Percentiles rank a stretch among this genome's conserved stretches.
Evolutionary conservation across 192 early-diverging fungal species (phyloP).

Genomic region (Borealophlyctis nickersoniae): DNA sequence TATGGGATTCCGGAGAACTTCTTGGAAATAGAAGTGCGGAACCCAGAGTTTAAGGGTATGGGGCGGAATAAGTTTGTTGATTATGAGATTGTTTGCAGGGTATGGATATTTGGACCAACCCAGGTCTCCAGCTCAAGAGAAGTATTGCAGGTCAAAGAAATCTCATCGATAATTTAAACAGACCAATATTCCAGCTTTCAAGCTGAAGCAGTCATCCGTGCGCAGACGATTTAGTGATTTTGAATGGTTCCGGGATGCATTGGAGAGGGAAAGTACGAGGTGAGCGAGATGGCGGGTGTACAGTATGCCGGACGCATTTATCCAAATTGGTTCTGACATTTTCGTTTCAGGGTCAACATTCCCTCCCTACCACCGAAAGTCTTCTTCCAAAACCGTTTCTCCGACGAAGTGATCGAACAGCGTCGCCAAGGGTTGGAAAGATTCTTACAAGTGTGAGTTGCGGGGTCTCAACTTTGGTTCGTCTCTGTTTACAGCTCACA

Average conservation of each 20-base stretch:
- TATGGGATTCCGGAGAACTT: slow-evolving; percentile 97
- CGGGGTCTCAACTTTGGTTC: neutral
- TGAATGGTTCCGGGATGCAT: slow-evolving; percentile 95
- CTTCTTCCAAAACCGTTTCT: slow-evolving; percentile 84
- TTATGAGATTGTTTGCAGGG: slow-evolving; percentile 91
- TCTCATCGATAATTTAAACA: slow-evolving; percentile 22
- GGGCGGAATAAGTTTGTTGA: slow-evolving; percentile 88
- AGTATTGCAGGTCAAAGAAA: no score
- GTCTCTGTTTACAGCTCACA: slow-evolving; percentile 7
- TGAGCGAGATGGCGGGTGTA: slow-evolving; percentile 1
- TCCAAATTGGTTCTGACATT: slow-evolving; percentile 1
- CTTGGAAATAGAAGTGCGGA: slow-evolving; percentile 89
- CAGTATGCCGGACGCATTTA: neutral
- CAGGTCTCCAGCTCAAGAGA: no score
- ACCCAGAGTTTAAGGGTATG: slow-evolving; percentile 80
- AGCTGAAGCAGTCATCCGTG: slow-evolving; percentile 75
- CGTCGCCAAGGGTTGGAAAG: slow-evolving; percentile 86
- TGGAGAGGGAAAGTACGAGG: slow-evolving; percentile 82
- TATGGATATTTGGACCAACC: slow-evolving; percentile 43
- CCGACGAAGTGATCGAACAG: slow-evolving; percentile 93
- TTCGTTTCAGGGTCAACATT: slow-evolving; percentile 75
- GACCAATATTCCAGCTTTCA: slow-evolving; percentile 98
- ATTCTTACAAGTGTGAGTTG: slow-evolving; percentile 89
- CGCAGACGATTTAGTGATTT: slow-evolving; percentile 95
- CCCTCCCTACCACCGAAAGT: slow-evolving; percentile 96